phyloP scores from a whole-genome alignment of 169 alveolate genomes.

The Cryptosporidium baileyi region DNA sequence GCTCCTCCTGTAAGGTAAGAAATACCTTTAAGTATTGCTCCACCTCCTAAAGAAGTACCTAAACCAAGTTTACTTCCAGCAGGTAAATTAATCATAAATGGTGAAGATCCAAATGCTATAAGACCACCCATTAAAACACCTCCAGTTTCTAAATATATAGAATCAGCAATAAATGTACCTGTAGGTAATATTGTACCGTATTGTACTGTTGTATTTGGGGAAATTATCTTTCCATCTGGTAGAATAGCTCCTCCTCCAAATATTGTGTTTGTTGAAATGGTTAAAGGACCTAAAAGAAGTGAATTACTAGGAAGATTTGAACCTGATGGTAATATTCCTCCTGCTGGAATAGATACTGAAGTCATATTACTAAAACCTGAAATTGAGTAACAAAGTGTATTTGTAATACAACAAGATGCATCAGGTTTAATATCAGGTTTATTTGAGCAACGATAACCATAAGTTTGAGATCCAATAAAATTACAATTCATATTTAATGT shows the following conservation, averaged over 20 bases:
- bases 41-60: slow-evolving; percentile 59
- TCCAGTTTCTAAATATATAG: slow-evolving; percentile 58
- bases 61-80: slow-evolving; percentile 60
- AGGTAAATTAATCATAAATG: slow-evolving; percentile 44
- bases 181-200: slow-evolving; percentile 51
- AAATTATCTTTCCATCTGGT: slow-evolving; percentile 35
- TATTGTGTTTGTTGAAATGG: slow-evolving; percentile 52
- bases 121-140: slow-evolving; percentile 68
- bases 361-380: slow-evolving; percentile 67
- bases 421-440: slow-evolving; percentile 33
- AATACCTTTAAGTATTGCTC: slow-evolving; percentile 50
- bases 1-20: slow-evolving; percentile 68
- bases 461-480: slow-evolving; percentile 41
- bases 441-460: slow-evolving; percentile 45
- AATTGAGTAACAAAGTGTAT: slow-evolving; percentile 38
- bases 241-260: slow-evolving; percentile 67
- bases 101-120: slow-evolving; percentile 63
- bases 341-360: slow-evolving; percentile 62
- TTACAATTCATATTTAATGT: slow-evolving; percentile 55
- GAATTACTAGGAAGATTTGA: slow-evolving; percentile 62
- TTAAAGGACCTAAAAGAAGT: slow-evolving; percentile 20
- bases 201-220: slow-evolving; percentile 62
- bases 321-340: slow-evolving; percentile 54
- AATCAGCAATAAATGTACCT: slow-evolving; percentile 57
- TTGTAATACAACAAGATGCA: slow-evolving; percentile 41